Evolutionary conservation across 106 monocot species (phyloP).

Genomic region (Platanthera guangdongensis): DNA sequence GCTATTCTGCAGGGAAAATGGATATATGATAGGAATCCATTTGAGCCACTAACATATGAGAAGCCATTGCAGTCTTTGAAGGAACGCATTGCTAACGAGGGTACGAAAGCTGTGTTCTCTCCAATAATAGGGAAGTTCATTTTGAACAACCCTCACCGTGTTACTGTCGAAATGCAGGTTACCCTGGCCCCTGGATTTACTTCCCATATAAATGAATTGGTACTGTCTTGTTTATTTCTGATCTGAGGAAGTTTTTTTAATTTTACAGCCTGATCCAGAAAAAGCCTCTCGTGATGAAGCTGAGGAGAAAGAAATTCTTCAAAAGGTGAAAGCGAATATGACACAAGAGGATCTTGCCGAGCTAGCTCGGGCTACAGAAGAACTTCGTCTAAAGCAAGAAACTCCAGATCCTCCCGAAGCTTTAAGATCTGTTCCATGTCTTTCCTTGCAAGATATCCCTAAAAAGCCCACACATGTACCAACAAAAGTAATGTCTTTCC

Average conservation of each 20-base stretch:
- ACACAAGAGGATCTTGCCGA: slow-evolving; percentile 91
- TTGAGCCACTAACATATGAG: slow-evolving; percentile 88
- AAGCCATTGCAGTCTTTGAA: slow-evolving; percentile 77
- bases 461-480: slow-evolving; percentile 77
- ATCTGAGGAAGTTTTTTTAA: neutral
- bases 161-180: slow-evolving; percentile 96
- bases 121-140: slow-evolving; percentile 80
- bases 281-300: slow-evolving; percentile 80
- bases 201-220: slow-evolving; percentile 1
- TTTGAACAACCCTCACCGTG: slow-evolving; percentile 82
- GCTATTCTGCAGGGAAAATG: slow-evolving; percentile 70
- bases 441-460: slow-evolving; percentile 91
- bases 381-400: slow-evolving; percentile 91
- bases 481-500: slow-evolving; percentile 44
- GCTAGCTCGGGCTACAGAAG: slow-evolving; percentile 74
- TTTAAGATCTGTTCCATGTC: slow-evolving; percentile 79
- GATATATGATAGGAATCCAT: slow-evolving; percentile 98
- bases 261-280: slow-evolving; percentile 89
- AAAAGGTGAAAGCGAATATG: slow-evolving; percentile 82
- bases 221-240: slow-evolving; percentile 1
- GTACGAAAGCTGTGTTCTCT: slow-evolving; percentile 81
- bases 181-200: neutral
- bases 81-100: slow-evolving; percentile 68
- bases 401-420: slow-evolving; percentile 99
- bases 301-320: slow-evolving; percentile 68